Evolutionary conservation across 2,329 filamentous ascomycete genomes (phyloP).

Genomic region (Purpureocillium takamizusanense): DNA sequence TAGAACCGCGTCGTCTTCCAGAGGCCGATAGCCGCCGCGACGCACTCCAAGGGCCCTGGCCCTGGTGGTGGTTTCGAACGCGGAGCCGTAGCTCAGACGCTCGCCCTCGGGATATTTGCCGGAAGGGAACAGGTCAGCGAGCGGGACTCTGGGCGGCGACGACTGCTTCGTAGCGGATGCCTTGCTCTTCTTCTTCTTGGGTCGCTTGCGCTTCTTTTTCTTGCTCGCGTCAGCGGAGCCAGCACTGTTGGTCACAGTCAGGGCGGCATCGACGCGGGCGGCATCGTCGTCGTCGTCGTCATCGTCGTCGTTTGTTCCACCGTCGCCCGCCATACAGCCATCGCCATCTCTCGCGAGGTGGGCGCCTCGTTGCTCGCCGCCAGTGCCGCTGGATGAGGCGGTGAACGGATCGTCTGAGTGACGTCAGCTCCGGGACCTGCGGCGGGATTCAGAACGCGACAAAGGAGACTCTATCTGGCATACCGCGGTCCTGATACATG

Average conservation of each 20-base stretch:
- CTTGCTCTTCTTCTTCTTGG: conserved; percentile 17
- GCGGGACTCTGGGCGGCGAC: conserved; percentile 21
- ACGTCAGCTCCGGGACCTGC: conserved; percentile 9
- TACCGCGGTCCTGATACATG: conserved; percentile 3
- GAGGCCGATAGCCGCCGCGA: conserved; percentile 14
- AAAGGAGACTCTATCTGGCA: background rate
- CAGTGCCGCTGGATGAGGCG: conserved; percentile 12
- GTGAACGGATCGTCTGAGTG: conserved; percentile 10
- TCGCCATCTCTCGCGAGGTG: conserved; percentile 34
- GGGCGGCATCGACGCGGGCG: conserved; percentile 8
- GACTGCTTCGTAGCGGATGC: conserved; percentile 15
- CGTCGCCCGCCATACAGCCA: conserved; percentile 24
- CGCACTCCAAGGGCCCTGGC: too few relatives aligned
- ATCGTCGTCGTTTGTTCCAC: conserved; percentile 17
- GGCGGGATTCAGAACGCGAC: background rate
- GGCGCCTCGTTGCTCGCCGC: conserved; percentile 31
- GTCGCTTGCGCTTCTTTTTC: conserved; percentile 16
- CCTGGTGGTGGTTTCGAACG: background rate
- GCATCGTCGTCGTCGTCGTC: conserved; percentile 14
- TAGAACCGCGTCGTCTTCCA: conserved; percentile 47
- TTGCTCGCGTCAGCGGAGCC: conserved; percentile 3
- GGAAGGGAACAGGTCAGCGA: conserved; percentile 19
- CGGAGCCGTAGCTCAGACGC: conserved; percentile 12
- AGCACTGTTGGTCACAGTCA: background rate
- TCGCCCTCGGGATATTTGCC: conserved; percentile 20